Evolutionary conservation across 116 monocot genomes (phyloP), one percentile per base, ranked within the genome.

Genomic region (Dioscorea cayenensis): DNA sequence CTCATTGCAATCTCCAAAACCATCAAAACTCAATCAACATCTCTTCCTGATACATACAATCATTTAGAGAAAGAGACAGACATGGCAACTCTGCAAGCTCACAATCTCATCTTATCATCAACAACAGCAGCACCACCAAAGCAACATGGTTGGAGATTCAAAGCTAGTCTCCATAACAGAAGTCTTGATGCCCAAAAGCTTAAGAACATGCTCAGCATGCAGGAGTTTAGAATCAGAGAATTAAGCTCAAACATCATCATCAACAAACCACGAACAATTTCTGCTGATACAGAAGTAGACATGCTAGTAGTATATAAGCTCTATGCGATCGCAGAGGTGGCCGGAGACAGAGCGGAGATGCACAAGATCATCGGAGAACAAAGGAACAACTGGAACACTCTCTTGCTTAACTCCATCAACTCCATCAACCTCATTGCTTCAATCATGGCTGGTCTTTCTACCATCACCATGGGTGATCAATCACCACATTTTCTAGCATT

Each of bases 291-390:
- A 63, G 63, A 25, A 5, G 63, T 8, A 63, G 63, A 63, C 10
- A 21, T 63, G 20, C 7, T 63, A 13, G 5, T 43, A 6, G 6
- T 43, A 32, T 32, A 29, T 35, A 80, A 77, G 74, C 75, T 86
- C 7, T 73, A 72, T 7, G 65, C 84, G 0, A 67, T 84, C 1
- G 78, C 85, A 3, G 82, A 85, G 28, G 79, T 81, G 0, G 85
- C 77, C 6, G 87, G 83, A 3, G 94, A 90, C 27, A 37, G 94
- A 27, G 87, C 80, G 3, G 85, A 85, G 79, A 90, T 94, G 89
- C 87, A 90, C 48, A 67, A 75, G 11, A 86, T 81, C 72, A 87
- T 94, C 61, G 90, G 85, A 10, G 59, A 66, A 18, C 94, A 94
- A 68, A 66, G 94, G 61, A 85, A 83, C 76, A 83, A 87, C 72